A percentile compares a stretch with the other conserved stretches of the same genome.
Conservation (phyloP, 2,329 filamentous ascomycete genomes). For the Arthrobotrys pseudoclavata region DNA sequence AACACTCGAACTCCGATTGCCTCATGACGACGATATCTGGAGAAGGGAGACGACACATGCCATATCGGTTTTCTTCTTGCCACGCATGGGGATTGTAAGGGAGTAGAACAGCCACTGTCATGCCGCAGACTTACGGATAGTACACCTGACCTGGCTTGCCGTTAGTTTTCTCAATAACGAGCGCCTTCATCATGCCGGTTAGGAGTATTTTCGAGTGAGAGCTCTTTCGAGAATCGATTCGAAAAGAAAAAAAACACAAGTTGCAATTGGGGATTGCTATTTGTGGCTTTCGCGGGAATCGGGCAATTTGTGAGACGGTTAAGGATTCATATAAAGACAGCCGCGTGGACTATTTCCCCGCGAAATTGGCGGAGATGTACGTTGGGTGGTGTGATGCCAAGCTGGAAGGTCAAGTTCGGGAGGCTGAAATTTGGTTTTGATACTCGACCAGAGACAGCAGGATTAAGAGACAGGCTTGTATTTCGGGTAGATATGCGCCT, state of each 20-base stretch:
- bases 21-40: neutral
- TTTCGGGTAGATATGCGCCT: conserved; percentile 16
- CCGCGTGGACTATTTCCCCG: conserved; percentile 24
- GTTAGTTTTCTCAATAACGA: conserved; percentile 78
- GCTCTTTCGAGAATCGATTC: conserved; percentile 22
- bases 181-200: conserved; percentile 69
- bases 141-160: conserved; percentile 91
- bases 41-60: conserved; percentile 21
- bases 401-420: neutral
- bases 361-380: conserved; percentile 8
- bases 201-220: conserved; percentile 12
- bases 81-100: conserved; percentile 47
- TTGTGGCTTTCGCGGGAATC: conserved; percentile 26
- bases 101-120: conserved; percentile 48
- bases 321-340: conserved; percentile 35
- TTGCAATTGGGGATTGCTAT: conserved; percentile 34
- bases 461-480: conserved; percentile 13
- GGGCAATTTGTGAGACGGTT: conserved; percentile 58
- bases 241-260: conserved; percentile 11
- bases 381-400: conserved; percentile 12
- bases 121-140: conserved; percentile 74
- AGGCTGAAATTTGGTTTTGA: neutral
- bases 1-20: conserved; percentile 9
- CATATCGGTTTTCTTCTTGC: conserved; percentile 9
- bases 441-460: conserved; percentile 14